Evolutionary conservation across 208 protist species (phyloP), one percentile per base, ranked within the genome.

Genomic region (Angomonas deanei): DNA sequence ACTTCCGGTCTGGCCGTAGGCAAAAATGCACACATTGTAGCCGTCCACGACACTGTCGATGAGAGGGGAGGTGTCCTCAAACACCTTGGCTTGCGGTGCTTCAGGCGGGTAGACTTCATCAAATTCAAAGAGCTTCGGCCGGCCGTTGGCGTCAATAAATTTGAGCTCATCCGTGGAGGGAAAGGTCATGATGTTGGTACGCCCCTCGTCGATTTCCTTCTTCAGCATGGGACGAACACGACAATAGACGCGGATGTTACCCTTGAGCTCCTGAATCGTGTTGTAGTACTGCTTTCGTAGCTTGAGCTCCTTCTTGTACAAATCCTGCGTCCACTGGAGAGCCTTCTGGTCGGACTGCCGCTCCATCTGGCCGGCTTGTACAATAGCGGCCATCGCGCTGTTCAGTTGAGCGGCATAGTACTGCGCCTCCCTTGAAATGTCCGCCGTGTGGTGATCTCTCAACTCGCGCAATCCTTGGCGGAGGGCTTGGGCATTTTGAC

Each of bases 11-110:
- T 96, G 91, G 42, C 93, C 93, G 74, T 97, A 97, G 21, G 93
- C 93, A 77, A 97, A 97, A 49, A 97, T 94, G 73, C 88, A 96
- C 34, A 96, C 93, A 73, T 97, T 97, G 77, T 92, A 97, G 52
- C 93, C 93, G 60, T 97, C 93, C 5, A 97, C 90, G 13, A 95
- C 88, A 42, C 82, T 91, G 70, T 97, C 89, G 66, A 97, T 96
- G 34, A 97, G 87, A n/a, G 90, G 88, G 8, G 79, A 72, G 11
- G 90, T 96, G 75, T 97, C 93, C 67, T 93, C 86, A 69, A 97
- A 97, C 2, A 97, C 89, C 62, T 87, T 84, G 19, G 64, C 49
- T 68, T 97, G 91, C 26, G 88, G 68, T 19, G 81, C 76, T 23
- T 69, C 64, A 1, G 91, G 88, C 19, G 83, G 49, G 72, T 94